Base-by-base conservation (phyloP, 176 grass and related monocot genomes). In the Oryza meridionalis region DNA sequence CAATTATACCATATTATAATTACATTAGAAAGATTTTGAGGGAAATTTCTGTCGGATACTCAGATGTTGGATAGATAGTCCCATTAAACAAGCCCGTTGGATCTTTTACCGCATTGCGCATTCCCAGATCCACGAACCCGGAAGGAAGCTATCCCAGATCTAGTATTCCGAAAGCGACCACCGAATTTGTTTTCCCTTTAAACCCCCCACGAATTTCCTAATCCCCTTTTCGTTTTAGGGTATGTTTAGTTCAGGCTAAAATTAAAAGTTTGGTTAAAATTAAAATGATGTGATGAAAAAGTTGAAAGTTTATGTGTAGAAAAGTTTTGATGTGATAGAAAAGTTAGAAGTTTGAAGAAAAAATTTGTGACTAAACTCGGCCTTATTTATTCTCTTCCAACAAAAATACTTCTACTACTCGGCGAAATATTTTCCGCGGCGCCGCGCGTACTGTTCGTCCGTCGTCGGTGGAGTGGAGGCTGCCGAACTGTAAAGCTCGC, bases 331-430 rank as follows among this genome's bases (percentile, higher is more conserved):
- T n/a, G n/a, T n/a, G n/a, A n/a, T n/a, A n/a, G n/a, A n/a, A n/a
- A n/a, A n/a, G n/a, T n/a, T n/a, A n/a, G n/a, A n/a, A n/a, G n/a
- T n/a, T n/a, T n/a, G n/a, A n/a, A n/a, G n/a, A n/a, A n/a, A n/a
- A n/a, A n/a, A n/a, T n/a, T n/a, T n/a, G n/a, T n/a, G n/a, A n/a
- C n/a, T n/a, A n/a, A n/a, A n/a, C n/a, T n/a, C n/a, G n/a, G n/a
- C n/a, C n/a, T n/a, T 84, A 44, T 84, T 88, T 80, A 45, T 73
- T 84, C 67, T 77, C 80, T 71, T 65, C 67, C 24, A 58, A n/a
- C 14, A 58, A 10, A 67, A 77, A 67, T 11, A 35, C 17, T 21
- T 16, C 46, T 27, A 27, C 27, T 27, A 27, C 29, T 31, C 29
- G 29, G 16, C 58, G 15, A 70, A 78, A 67, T 22, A 67, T 27